phyloP scores from a whole-genome alignment of 306 rosid genomes.

The Styphnolobium japonicum region DNA sequence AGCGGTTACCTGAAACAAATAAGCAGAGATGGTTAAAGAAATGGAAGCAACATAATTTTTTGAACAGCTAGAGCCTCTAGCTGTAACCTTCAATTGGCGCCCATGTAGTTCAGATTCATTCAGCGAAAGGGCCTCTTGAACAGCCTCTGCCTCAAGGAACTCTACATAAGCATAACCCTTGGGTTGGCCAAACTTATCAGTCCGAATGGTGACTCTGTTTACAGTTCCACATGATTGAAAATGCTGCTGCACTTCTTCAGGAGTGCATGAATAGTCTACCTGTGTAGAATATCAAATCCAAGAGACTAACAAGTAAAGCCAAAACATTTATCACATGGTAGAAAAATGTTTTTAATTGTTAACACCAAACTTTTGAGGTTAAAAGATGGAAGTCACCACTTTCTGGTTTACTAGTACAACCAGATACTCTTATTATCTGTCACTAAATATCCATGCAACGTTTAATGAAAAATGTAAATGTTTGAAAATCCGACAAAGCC shows the following conservation, averaged over 20 bases:
- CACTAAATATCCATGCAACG: background rate
- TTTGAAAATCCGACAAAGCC: background rate
- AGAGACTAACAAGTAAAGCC: background rate
- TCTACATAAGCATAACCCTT: conserved; percentile 93
- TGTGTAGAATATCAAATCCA: conserved; percentile 30
- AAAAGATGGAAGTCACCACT: no score
- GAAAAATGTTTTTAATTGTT: background rate
- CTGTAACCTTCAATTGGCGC: conserved; percentile 74
- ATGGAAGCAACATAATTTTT: background rate
- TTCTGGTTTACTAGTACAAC: background rate
- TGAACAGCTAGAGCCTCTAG: background rate
- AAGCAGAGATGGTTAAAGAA: background rate
- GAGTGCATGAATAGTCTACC: conserved; percentile 83
- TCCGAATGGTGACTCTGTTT: conserved; percentile 78
- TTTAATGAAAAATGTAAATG: no score
- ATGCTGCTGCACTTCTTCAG: conserved; percentile 93
- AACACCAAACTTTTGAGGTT: background rate
- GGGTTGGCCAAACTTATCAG: conserved; percentile 87
- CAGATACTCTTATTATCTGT: background rate
- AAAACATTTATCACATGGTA: background rate
- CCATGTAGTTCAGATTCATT: conserved; percentile 87
- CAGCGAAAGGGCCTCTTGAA: conserved; percentile 71
- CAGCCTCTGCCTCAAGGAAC: conserved; percentile 73
- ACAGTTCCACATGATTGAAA: conserved; percentile 82
- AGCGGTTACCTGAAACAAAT: conserved; percentile 57